Evolutionary conservation across 306 rosid genomes (phyloP).

Genomic region (Cyamopsis tetragonoloba): DNA sequence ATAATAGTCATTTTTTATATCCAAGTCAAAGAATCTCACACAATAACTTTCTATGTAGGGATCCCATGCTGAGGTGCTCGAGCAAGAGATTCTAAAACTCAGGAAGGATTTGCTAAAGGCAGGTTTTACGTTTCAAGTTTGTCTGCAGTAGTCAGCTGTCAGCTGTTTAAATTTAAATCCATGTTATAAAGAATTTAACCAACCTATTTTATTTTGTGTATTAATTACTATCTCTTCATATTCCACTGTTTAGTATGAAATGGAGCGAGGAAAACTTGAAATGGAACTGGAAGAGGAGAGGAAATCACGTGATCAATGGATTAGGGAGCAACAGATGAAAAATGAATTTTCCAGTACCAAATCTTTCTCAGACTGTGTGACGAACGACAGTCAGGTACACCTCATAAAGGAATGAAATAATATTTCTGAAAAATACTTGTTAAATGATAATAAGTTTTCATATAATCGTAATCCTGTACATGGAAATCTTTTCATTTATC

Average conservation of each 20-base stretch:
- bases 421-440: not conserved
- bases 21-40: slow-evolving; percentile 14
- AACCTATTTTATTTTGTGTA: not conserved
- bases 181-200: slow-evolving; percentile 11
- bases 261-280: slow-evolving; percentile 88
- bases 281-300: slow-evolving; percentile 80
- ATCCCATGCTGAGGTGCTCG: slow-evolving; percentile 89
- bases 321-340: slow-evolving; percentile 62
- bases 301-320: slow-evolving; percentile 61
- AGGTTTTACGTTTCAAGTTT: slow-evolving; percentile 25
- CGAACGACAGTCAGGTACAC: slow-evolving; percentile 59
- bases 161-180: not conserved
- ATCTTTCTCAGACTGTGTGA: slow-evolving; percentile 44
- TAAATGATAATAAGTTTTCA: not conserved
- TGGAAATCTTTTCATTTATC: not conserved
- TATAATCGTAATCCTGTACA: not conserved
- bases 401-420: slow-evolving; percentile 17
- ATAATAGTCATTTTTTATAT: slow-evolving; percentile 14
- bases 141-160: not conserved
- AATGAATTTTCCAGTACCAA: slow-evolving; percentile 46
- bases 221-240: slow-evolving; percentile 23
- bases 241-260: slow-evolving; percentile 60
- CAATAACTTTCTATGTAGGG: slow-evolving; percentile 46
- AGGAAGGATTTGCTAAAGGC: slow-evolving; percentile 90
- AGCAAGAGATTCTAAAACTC: slow-evolving; percentile 82